Base-by-base conservation (phyloP, 2,329 filamentous ascomycete genomes). In the Diplodia intermedia region DNA sequence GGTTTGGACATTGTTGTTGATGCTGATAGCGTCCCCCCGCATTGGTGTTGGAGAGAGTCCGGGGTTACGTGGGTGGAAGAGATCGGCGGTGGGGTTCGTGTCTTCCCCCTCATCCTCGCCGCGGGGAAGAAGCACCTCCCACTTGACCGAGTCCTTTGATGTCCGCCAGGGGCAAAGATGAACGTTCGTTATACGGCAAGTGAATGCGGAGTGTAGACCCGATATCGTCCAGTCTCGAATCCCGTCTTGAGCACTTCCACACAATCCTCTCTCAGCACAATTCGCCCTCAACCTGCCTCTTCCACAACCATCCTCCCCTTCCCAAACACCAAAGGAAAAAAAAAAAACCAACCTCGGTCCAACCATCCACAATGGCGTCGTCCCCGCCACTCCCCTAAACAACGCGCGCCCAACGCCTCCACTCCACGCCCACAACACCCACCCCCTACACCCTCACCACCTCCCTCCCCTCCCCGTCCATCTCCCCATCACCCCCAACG, bases 351-450 rank as follows among this genome's bases (percentile, higher is more conserved):
- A 36, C 4, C 31, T 31, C 31, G 23, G 20, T 36, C 31, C n/a
- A 57, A 4, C 6, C 18, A 49, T 74, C 20, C 75, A 75, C 18
- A 36, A 70, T 29, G 36, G 31, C 31, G 0, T 2, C 55, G 11
- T 43, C 55, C 23, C 20, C 23, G 8, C 55, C 55, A 20, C 14
- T 71, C 72, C 40, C 40, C 15, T 4, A 43, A n/a, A 43, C 40
- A 2, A 82, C 82, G 80, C 78, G 72, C 71, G 80, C 78, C 23
- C 81, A 83, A 69, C 75, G 79, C 62, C 23, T 23, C 23, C n/a
- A n/a, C 75, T 83, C 53, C 76, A 80, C 4, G 75, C 74, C 14
- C 82, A 81, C 74, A 81, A 81, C 67, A 76, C 72, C 5, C 79
- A 76, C 72, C 5, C 79, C 81, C 1, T 82, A 83, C 71, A 72